Conservation (phyloP, 345 rosid genomes). For the Heritiera littoralis region DNA sequence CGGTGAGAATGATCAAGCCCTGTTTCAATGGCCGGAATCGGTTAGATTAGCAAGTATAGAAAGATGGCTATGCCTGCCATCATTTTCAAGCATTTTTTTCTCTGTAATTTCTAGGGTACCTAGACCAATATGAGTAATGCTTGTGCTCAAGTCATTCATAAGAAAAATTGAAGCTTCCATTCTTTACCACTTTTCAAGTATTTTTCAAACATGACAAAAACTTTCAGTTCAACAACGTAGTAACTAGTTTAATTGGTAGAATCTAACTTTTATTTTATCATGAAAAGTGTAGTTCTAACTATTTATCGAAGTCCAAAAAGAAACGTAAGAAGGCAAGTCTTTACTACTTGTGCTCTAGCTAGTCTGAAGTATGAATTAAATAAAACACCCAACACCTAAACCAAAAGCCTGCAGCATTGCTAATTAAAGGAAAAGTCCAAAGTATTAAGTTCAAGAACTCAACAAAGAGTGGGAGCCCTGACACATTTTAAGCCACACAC, state of each 20-base stretch:
- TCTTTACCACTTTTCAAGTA: neutral
- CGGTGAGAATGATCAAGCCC: conserved; percentile 83
- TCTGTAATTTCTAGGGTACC: neutral
- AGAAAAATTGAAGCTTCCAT: neutral
- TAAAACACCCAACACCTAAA: neutral
- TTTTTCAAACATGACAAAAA: neutral
- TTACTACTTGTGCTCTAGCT: neutral
- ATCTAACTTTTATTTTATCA: neutral
- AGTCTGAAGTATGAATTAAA: neutral
- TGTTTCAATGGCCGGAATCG: conserved; percentile 28
- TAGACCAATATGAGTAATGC: neutral
- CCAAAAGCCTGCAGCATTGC: neutral
- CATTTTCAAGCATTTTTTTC: neutral
- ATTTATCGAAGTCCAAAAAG: no score
- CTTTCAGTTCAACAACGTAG: neutral
- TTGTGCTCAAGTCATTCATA: neutral
- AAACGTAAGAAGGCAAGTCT: neutral
- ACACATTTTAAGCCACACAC: conserved; percentile 22
- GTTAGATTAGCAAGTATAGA: neutral
- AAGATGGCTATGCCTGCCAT: neutral
- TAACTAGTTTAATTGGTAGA: neutral
- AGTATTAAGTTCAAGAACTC: neutral
- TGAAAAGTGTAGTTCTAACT: no score
- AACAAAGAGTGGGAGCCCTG: conserved; percentile 24
- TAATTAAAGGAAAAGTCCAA: conserved; percentile 1